Evolutionary conservation across 768 basidiomycete species (phyloP), one percentile per base, ranked within the genome.

Genomic region (Guyanaporus albipodus): DNA sequence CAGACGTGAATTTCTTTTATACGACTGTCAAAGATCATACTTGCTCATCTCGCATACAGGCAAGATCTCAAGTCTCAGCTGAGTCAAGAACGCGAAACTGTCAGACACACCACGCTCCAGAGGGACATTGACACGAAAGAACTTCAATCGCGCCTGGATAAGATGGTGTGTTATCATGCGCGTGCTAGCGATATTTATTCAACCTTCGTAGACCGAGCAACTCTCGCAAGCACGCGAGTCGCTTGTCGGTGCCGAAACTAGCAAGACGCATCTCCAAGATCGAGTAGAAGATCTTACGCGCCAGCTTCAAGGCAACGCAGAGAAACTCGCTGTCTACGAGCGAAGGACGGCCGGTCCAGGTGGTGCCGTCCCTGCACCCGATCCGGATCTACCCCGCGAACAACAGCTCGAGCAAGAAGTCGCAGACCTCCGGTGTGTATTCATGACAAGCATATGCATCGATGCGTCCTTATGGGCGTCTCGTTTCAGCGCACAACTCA

Each of bases 241-340:
- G 6, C 76, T 91, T 8, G 71, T 85, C 23, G 76, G 76, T 14
- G 85, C 87, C 3, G 83, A 91, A 60, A 87, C 85, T 0, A 88
- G 81, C 72, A 86, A 82, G 66, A 82, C 75, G 31, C 85, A 91
- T 58, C 74, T 91, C 6, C 83, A 90, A 61, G 80, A 86, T 52
- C 82, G 84, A 27, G 60, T 69, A 2, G 67, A 70, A 37, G 66
- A 70, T 9, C 60, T 76, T 18, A 60, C 63, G n/a, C 68, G 72
- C 19, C 83, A 87, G 51, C 64, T 89, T 6, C 81, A 87, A 52
- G 87, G 87, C 24, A 83, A 82, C 46, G 79, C 83, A 37, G 91
- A 92, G 72, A 93, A 92, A 66, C 76, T 93, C 22, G 74, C 89
- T 2, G 87, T 93, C 2, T 94, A 91, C 56, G 91, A 93, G 59